Conservation (phyloP, 345 rosid genomes). For the Populus tremula region DNA sequence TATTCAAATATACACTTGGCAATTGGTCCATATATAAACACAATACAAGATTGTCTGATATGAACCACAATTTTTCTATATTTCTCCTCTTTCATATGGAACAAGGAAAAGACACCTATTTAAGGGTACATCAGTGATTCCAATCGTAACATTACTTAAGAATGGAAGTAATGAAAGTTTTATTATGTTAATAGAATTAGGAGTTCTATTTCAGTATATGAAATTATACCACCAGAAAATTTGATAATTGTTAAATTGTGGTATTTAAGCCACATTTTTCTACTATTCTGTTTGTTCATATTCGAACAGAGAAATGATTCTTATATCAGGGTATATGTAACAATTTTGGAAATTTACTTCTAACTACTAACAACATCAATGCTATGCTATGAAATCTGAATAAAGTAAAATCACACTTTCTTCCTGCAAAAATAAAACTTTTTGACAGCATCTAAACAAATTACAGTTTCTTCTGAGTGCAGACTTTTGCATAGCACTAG, state of each 20-base stretch:
- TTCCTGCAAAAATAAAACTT: neutral
- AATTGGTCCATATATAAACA: neutral
- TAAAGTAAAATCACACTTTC: neutral
- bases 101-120: neutral
- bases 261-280: neutral
- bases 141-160: neutral
- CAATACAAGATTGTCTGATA: neutral
- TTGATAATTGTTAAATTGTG: no score
- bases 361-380: no score
- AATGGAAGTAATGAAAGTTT: neutral
- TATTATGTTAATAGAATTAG: neutral
- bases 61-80: neutral
- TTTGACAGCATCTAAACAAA: neutral
- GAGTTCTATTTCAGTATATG: neutral
- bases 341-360: no score
- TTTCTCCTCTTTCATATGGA: neutral
- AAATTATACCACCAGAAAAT: no score
- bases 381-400: no score
- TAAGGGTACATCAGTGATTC: neutral
- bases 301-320: neutral
- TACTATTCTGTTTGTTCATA: neutral
- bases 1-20: neutral
- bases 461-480: neutral
- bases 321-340: no score
- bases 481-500: neutral